Base-by-base conservation (phyloP, 2,329 filamentous ascomycete genomes). In the Sclerotinia borealis region DNA sequence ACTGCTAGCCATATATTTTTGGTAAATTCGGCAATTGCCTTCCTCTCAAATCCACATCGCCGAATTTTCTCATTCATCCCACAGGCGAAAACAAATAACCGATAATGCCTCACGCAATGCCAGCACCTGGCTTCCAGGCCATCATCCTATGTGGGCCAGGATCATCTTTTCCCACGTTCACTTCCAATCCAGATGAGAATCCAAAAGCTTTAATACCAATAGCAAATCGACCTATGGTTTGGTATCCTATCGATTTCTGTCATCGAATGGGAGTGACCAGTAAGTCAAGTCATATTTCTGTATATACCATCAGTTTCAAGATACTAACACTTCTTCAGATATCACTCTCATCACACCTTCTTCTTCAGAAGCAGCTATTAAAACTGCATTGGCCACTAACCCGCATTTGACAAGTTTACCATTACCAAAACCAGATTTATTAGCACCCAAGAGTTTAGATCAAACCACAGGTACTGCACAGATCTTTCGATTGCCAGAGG, bases 391-490 rank as follows among this genome's bases (percentile, higher is more conserved):
- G 65, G 88, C 87, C 68, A 91, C 88, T 66, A 90, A 93, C 72
- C 89, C 89, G n/a, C 86, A 88, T 69, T 79, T 93, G 55, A 93
- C 90, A 25, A 82, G 82, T 48, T 79, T 96, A 41, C 89, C 90
- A 39, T 80, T 88, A 55, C 90, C 90, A 3, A 86, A 85, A 65
- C 88, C 91, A 50, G 85, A 89, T 70, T 80, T 97, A 29, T 78
- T 97, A 25, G 88, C 92, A 0, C 93, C 93, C 1, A 79, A 81
- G 69, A 87, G 84, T 48, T 81, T 97, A 39, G 87, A 91, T 56
- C 86, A 92, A 72, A 95, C 91, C 65, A 96, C 90, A 0, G 92
- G 92, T 59, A 98, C 95, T 8, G 93, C 91, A 9, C 89, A 96
- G 72, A 86, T 98, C 25, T 84, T 99, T 59, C 86, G 93, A 11